Conservation (phyloP, 768 basidiomycete genomes). For the Sarcomyxa edulis region DNA sequence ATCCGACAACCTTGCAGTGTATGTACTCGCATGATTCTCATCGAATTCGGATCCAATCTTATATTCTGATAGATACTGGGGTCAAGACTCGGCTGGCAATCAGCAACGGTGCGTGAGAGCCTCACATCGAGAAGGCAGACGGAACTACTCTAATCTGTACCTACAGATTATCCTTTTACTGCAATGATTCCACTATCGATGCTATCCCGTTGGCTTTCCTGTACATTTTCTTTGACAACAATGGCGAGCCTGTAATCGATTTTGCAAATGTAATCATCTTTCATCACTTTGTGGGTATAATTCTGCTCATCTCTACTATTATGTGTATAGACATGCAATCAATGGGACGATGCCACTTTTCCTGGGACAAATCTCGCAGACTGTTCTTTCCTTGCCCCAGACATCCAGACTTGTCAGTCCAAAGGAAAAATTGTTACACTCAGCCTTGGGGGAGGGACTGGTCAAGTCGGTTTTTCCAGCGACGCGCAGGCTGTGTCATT, state of each 20-base stretch:
- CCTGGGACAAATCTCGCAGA: slow-evolving; percentile 57
- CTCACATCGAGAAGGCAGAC: too few relatives aligned
- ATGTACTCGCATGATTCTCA: slow-evolving; percentile 9
- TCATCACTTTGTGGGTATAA: slow-evolving; percentile 1
- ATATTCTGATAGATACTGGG: slow-evolving; percentile 31
- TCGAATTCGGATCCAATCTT: background rate
- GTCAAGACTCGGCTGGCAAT: slow-evolving; percentile 32
- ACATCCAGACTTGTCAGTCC: slow-evolving; percentile 61
- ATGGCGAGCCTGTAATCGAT: slow-evolving; percentile 53
- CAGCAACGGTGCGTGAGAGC: slow-evolving; percentile 28
- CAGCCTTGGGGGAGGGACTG: slow-evolving; percentile 54
- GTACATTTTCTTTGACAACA: slow-evolving; percentile 54
- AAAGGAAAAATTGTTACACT: slow-evolving; percentile 52
- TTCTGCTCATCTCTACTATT: background rate
- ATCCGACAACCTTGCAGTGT: slow-evolving; percentile 36
- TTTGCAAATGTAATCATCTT: slow-evolving; percentile 59
- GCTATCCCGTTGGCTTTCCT: slow-evolving; percentile 59
- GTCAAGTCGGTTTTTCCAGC: slow-evolving; percentile 49
- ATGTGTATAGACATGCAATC: slow-evolving; percentile 47
- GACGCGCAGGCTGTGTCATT: slow-evolving; percentile 49
- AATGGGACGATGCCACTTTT: slow-evolving; percentile 38
- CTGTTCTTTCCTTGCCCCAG: slow-evolving; percentile 54
- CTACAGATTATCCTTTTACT: slow-evolving; percentile 49
- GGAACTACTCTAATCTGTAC: background rate
- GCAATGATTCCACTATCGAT: slow-evolving; percentile 58